phyloP scores from a whole-genome alignment of 352 stramenopile genomes.

The Phytophthora meadii region DNA sequence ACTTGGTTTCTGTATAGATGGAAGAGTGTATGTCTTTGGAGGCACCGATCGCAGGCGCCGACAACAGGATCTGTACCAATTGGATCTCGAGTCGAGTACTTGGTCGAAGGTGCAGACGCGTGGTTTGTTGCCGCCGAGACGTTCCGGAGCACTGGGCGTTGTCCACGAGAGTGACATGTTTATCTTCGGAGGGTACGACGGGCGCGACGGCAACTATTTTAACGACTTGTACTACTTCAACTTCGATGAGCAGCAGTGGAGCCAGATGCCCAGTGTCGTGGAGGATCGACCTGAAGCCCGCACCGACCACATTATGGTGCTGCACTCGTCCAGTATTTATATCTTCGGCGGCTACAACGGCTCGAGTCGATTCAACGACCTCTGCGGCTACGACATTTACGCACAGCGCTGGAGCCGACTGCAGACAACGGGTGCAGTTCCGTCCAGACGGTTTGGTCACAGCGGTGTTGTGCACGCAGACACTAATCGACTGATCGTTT shows the following conservation, averaged over 20 bases:
- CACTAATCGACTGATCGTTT: slow-evolving; percentile 81
- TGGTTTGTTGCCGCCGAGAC: slow-evolving; percentile 65
- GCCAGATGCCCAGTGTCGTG: slow-evolving; percentile 75
- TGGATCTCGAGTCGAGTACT: slow-evolving; percentile 66
- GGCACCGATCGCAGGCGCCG: slow-evolving; percentile 80
- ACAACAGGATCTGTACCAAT: slow-evolving; percentile 88
- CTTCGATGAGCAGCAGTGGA: slow-evolving; percentile 80
- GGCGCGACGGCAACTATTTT: slow-evolving; percentile 90
- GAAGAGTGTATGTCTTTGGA: slow-evolving; percentile 85
- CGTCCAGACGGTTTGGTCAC: slow-evolving; percentile 83
- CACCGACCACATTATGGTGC: slow-evolving; percentile 90
- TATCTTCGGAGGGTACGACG: slow-evolving; percentile 91
- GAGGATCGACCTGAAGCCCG: slow-evolving; percentile 73
- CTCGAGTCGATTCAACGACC: slow-evolving; percentile 82
- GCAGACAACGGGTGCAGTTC: slow-evolving; percentile 52
- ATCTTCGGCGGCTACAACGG: slow-evolving; percentile 92
- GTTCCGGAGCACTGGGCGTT: slow-evolving; percentile 82
- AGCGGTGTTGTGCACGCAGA: slow-evolving; percentile 77
- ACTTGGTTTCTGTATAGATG: slow-evolving; percentile 36
- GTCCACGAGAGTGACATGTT: slow-evolving; percentile 88
- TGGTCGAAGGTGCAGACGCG: slow-evolving; percentile 83
- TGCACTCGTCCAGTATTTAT: slow-evolving; percentile 81
- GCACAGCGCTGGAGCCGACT: slow-evolving; percentile 64
- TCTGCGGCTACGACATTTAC: slow-evolving; percentile 76
- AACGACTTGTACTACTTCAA: slow-evolving; percentile 91